These are phyloP conservation scores for Thermoascus crustaceus DNA, from an alignment of 2,329 filamentous ascomycete species.

Conservation along the genomic window DNA sequence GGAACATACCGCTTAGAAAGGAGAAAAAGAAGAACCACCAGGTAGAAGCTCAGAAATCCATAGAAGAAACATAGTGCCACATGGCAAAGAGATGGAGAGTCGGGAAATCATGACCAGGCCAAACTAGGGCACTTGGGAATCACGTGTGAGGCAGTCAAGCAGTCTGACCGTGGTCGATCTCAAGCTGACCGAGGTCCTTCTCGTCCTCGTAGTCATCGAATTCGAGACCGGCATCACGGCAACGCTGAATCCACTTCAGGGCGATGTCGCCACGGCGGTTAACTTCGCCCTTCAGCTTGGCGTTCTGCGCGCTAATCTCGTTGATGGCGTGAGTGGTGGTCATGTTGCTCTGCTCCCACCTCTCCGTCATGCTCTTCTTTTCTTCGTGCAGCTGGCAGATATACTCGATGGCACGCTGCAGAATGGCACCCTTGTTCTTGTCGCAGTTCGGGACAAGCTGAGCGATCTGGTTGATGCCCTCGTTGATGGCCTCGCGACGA, in stretches of 20 bases:
- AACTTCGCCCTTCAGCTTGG: conserved; percentile 89
- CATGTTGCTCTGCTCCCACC: conserved; percentile 37
- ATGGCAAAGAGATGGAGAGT: no score
- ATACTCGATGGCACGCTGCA: conserved; percentile 87
- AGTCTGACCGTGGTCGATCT: conserved; percentile 23
- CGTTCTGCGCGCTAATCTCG: conserved; percentile 87
- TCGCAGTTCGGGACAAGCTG: conserved; percentile 97
- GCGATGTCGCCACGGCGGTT: conserved; percentile 71
- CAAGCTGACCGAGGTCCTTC: conserved; percentile 31
- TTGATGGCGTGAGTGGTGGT: conserved; percentile 48
- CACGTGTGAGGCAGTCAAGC: neutral
- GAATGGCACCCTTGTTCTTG: conserved; percentile 97
- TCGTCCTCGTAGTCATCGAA: conserved; percentile 42
- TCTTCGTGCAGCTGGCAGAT: conserved; percentile 67
- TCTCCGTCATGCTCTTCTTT: conserved; percentile 33
- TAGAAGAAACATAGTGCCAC: no score
- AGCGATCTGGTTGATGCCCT: conserved; percentile 94
- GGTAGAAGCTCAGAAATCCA: no score
- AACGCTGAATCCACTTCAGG: conserved; percentile 39
- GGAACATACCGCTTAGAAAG: neutral
- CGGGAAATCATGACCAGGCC: neutral
- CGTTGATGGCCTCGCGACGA: conserved; percentile 95
- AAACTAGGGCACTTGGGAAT: neutral
- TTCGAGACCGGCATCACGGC: conserved; percentile 40
- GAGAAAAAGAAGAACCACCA: no score